phyloP scores from a whole-genome alignment of 495 filamentous ascomycete species.

The Aspergillus bertholletiae region DNA sequence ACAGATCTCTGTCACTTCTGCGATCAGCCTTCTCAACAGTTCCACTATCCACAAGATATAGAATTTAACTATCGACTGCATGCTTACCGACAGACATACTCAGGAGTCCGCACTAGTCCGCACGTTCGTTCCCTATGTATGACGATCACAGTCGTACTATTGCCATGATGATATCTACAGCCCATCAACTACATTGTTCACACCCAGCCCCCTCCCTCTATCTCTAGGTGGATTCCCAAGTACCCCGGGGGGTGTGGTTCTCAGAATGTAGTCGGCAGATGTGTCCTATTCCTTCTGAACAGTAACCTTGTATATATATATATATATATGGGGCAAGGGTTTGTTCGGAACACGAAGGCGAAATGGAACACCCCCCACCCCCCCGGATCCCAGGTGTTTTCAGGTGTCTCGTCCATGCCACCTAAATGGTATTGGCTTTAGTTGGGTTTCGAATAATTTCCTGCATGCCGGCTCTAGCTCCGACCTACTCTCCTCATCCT shows the following conservation, averaged over 20 bases:
- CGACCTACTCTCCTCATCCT: no score
- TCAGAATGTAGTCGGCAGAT: background rate
- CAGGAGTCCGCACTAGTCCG: background rate
- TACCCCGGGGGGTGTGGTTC: no score
- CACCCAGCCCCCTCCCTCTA: background rate
- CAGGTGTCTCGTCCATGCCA: background rate
- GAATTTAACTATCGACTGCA: background rate
- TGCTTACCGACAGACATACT: background rate
- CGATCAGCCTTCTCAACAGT: background rate
- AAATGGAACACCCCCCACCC: no score
- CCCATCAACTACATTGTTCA: background rate
- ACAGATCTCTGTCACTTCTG: slow-evolving; percentile 1
- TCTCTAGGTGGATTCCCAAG: background rate
- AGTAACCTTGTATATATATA: background rate
- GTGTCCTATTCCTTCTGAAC: background rate
- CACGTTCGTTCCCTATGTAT: background rate
- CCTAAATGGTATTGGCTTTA: background rate
- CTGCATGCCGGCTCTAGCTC: background rate
- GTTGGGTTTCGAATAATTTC: background rate
- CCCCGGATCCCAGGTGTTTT: background rate
- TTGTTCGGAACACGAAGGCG: no score
- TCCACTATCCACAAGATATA: background rate
- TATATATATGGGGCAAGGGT: background rate
- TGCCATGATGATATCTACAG: background rate
- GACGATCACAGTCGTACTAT: background rate